A percentile compares a stretch with the other conserved stretches of the same genome.
Conservation (phyloP, 1,284 basidiomycete genomes). For the Trichosporon faecale region DNA sequence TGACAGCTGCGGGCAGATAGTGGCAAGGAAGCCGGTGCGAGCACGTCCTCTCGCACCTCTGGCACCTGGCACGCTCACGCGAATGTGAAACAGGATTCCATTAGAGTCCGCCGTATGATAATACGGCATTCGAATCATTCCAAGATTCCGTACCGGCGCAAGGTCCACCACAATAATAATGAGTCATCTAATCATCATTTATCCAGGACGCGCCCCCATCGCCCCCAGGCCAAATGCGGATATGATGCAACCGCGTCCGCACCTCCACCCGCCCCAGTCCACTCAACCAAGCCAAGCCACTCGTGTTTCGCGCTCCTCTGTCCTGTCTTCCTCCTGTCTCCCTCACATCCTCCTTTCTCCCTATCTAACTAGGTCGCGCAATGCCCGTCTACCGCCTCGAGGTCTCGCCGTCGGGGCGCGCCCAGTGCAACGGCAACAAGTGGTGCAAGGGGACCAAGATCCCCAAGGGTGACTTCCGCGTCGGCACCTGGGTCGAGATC, state of each 20-base stretch:
- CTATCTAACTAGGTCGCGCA: background rate
- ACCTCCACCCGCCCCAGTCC: background rate
- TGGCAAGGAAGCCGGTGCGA: background rate
- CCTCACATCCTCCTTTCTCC: background rate
- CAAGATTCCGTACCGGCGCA: background rate
- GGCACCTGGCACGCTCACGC: too few relatives aligned
- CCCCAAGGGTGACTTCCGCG: conserved; percentile 66
- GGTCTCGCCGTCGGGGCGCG: conserved; percentile 55
- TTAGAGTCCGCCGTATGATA: background rate
- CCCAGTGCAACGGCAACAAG: conserved; percentile 81
- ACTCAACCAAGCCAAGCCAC: background rate
- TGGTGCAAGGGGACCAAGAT: conserved; percentile 76
- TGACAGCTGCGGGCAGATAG: background rate
- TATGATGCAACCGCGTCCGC: background rate
- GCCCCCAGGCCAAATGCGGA: background rate
- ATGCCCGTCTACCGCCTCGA: conserved; percentile 56
- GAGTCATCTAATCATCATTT: conserved; percentile 4
- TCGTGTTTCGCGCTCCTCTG: background rate
- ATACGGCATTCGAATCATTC: background rate
- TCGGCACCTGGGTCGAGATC: conserved; percentile 74
- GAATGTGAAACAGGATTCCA: background rate
- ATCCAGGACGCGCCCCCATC: background rate
- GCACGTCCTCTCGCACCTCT: too few relatives aligned
- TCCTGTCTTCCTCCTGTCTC: background rate
- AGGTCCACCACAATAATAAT: background rate